These are phyloP conservation scores for Hirsutella minnesotensis DNA, from an alignment of 2,329 filamentous ascomycete genomes.

Conservation along the genomic window DNA sequence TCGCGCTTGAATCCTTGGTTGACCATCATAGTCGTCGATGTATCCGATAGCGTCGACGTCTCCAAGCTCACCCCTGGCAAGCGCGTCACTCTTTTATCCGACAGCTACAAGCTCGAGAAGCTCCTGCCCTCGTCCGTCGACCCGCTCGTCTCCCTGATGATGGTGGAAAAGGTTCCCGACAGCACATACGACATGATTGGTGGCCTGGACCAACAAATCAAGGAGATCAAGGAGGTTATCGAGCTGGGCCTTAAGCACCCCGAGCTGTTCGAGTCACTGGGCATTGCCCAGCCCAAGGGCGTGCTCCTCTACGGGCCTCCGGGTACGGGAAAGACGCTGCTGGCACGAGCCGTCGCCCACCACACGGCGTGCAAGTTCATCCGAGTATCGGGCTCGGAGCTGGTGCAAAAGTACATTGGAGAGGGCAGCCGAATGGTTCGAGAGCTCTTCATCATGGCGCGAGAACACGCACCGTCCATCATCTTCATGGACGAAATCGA, in stretches of 20 bases:
- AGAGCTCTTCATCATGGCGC: slow-evolving; percentile 97
- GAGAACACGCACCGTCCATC: slow-evolving; percentile 94
- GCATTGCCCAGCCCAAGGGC: slow-evolving; percentile 96
- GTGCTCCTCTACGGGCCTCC: slow-evolving; percentile 93
- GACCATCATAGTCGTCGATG: slow-evolving; percentile 68
- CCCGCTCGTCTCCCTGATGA: slow-evolving; percentile 97
- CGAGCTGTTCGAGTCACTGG: slow-evolving; percentile 96
- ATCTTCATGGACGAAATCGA: slow-evolving; percentile 99
- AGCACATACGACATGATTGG: slow-evolving; percentile 99
- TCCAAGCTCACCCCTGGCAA: slow-evolving; percentile 94
- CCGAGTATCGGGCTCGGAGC: slow-evolving; percentile 84
- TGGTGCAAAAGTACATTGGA: slow-evolving; percentile 99
- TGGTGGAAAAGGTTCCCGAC: slow-evolving; percentile 99
- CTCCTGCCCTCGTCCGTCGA: slow-evolving; percentile 97
- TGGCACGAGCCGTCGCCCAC: slow-evolving; percentile 91
- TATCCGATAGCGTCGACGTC: slow-evolving; percentile 89
- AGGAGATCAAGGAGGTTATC: slow-evolving; percentile 99
- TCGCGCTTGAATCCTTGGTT: neutral
- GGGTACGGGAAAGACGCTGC: slow-evolving; percentile 90
- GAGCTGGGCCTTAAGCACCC: slow-evolving; percentile 97
- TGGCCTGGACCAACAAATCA: slow-evolving; percentile 96
- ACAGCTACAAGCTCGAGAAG: slow-evolving; percentile 98
- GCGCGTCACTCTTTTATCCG: slow-evolving; percentile 89
- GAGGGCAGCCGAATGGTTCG: slow-evolving; percentile 97
- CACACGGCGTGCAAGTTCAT: slow-evolving; percentile 99